phyloP scores from a whole-genome alignment of 108 stramenopile genomes.

The Seminavis robusta region DNA sequence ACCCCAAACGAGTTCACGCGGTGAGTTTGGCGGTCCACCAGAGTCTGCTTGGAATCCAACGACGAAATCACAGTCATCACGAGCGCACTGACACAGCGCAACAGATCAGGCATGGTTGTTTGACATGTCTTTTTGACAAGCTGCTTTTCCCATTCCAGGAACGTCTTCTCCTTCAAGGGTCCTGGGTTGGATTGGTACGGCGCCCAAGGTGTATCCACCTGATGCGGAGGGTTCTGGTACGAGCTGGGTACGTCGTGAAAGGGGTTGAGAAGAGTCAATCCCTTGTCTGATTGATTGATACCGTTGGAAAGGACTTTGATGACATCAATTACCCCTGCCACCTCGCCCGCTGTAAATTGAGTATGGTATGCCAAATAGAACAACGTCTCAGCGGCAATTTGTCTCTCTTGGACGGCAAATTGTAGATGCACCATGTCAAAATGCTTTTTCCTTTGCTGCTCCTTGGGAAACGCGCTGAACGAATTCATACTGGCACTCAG shows the following conservation, averaged over 20 bases:
- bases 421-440: slow-evolving; percentile 41
- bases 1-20: slow-evolving; percentile 51
- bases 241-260: slow-evolving; percentile 60
- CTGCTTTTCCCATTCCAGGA: slow-evolving; percentile 60
- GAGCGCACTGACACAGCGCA: slow-evolving; percentile 50
- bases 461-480: not conserved
- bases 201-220: not conserved
- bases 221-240: slow-evolving; percentile 10
- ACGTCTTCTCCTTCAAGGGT: slow-evolving; percentile 45
- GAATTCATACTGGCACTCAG: not conserved
- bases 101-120: slow-evolving; percentile 49
- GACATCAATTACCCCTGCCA: slow-evolving; percentile 57
- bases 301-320: slow-evolving; percentile 60
- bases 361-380: slow-evolving; percentile 80
- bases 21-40: slow-evolving; percentile 57
- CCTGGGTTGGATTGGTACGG: slow-evolving; percentile 2
- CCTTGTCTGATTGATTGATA: slow-evolving; percentile 4
- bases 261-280: slow-evolving; percentile 58
- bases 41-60: slow-evolving; percentile 50
- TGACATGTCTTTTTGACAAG: slow-evolving; percentile 44
- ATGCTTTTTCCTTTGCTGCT: slow-evolving; percentile 7
- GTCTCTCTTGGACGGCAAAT: slow-evolving; percentile 59
- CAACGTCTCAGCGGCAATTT: slow-evolving; percentile 59
- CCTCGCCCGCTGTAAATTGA: slow-evolving; percentile 57
- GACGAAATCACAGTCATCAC: slow-evolving; percentile 59